Conservation (phyloP, 2,329 filamentous ascomycete genomes). For the Cercospora beticola region DNA sequence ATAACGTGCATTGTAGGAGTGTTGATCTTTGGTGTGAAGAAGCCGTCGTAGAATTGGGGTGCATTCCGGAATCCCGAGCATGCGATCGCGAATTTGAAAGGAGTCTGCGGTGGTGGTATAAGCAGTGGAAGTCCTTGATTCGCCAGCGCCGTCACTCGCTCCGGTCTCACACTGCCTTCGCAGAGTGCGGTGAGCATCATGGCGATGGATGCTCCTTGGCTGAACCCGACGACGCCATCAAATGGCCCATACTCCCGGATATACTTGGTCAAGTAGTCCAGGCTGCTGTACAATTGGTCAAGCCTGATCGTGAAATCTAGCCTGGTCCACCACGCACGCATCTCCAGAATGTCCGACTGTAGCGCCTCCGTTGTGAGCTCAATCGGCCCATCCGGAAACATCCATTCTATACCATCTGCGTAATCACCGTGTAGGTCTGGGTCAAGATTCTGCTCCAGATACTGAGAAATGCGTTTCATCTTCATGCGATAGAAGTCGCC, state of each 20-base stretch:
- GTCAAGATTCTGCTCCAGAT: constrained; percentile 16
- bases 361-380: constrained; percentile 19
- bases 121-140: constrained; percentile 18
- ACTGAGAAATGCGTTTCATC: constrained; percentile 16
- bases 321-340: constrained; percentile 22
- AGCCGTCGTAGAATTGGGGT: constrained; percentile 23
- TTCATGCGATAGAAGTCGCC: constrained; percentile 26
- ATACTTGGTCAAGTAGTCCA: constrained; percentile 23
- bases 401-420: constrained; percentile 21
- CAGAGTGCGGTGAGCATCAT: constrained; percentile 32
- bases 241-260: constrained; percentile 22
- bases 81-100: constrained; percentile 26
- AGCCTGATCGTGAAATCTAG: constrained; percentile 22
- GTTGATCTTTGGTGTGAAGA: constrained; percentile 23
- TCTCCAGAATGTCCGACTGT: constrained; percentile 20
- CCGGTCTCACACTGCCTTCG: constrained; percentile 20
- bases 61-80: constrained; percentile 24
- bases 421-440: constrained; percentile 15
- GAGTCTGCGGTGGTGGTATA: constrained; percentile 24
- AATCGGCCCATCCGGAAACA: constrained; percentile 22
- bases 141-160: constrained; percentile 17
- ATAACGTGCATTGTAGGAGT: constrained; percentile 22
- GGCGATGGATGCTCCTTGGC: constrained; percentile 23
- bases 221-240: constrained; percentile 25
- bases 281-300: constrained; percentile 22